These are phyloP conservation scores for Apiospora hydei DNA, from an alignment of 2,329 filamentous ascomycete species.

Conservation along the genomic window DNA sequence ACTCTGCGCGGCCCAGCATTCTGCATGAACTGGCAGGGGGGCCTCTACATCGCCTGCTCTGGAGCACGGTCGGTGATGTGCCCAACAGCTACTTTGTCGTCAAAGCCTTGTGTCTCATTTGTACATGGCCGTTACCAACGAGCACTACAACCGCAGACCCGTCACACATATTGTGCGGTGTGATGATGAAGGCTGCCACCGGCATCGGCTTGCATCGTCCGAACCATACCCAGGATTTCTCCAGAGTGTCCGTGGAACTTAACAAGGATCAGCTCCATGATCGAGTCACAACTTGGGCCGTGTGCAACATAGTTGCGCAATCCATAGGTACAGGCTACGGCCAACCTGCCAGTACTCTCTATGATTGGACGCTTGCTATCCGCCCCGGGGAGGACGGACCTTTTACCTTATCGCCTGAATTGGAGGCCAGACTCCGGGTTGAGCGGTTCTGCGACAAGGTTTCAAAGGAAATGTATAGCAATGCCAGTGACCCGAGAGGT, in stretches of 20 bases:
- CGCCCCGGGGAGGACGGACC: conserved; percentile 66
- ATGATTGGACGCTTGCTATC: conserved; percentile 75
- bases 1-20: conserved; percentile 67
- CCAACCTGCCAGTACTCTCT: conserved; percentile 79
- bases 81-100: conserved; percentile 82
- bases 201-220: conserved; percentile 84
- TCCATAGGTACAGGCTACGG: conserved; percentile 84
- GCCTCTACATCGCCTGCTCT: conserved; percentile 74
- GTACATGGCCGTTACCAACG: conserved; percentile 84
- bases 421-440: conserved; percentile 73
- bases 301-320: conserved; percentile 85
- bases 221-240: conserved; percentile 84
- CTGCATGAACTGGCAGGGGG: conserved; percentile 71
- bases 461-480: conserved; percentile 81
- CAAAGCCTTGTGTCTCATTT: conserved; percentile 80
- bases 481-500: conserved; percentile 74
- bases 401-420: conserved; percentile 65
- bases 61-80: conserved; percentile 79
- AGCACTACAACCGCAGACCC: conserved; percentile 81
- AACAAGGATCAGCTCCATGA: conserved; percentile 83
- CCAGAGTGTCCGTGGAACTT: conserved; percentile 74
- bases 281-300: conserved; percentile 81
- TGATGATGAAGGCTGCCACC: conserved; percentile 88
- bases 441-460: conserved; percentile 81
- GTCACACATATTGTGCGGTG: conserved; percentile 80